Conservation (phyloP, 1,284 basidiomycete genomes). For the Coniferiporia weirii region DNA sequence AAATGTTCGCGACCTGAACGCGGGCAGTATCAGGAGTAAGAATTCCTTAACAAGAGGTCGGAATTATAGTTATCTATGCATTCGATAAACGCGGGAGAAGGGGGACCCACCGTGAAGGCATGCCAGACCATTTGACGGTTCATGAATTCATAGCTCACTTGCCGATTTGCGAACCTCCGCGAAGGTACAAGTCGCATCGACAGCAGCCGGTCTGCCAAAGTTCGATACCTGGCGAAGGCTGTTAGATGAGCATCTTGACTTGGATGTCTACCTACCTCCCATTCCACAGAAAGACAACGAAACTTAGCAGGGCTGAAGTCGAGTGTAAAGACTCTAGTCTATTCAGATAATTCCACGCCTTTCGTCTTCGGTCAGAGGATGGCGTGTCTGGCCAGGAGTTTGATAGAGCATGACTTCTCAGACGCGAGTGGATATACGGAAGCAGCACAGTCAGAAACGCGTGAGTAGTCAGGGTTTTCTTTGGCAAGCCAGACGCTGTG, state of each 20-base stretch:
- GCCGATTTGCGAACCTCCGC: constrained; percentile 64
- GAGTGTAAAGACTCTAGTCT: constrained; percentile 64
- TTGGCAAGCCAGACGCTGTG: constrained; percentile 58
- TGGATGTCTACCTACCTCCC: constrained; percentile 56
- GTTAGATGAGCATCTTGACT: not conserved
- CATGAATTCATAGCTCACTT: constrained; percentile 98
- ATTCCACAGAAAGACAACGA: constrained; percentile 81
- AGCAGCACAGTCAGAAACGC: constrained; percentile 70
- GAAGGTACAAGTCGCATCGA: constrained; percentile 75
- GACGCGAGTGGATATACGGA: constrained; percentile 73
- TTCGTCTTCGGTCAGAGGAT: constrained; percentile 66
- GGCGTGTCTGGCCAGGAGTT: constrained; percentile 88
- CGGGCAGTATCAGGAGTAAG: constrained; percentile 85
- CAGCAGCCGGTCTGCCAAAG: constrained; percentile 80
- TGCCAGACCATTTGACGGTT: constrained; percentile 99
- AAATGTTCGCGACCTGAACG: constrained; percentile 65
- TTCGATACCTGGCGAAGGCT: constrained; percentile 64
- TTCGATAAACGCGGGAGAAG: not conserved
- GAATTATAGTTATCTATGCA: not conserved
- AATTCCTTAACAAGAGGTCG: constrained; percentile 70
- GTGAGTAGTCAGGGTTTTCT: constrained; percentile 59
- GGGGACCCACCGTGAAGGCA: constrained; percentile 79
- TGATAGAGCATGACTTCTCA: constrained; percentile 74
- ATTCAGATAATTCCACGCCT: constrained; percentile 70
- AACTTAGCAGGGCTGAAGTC: constrained; percentile 65